Conservation (phyloP, 192 early-diverging fungal genomes). For the Coemansia sp. region DNA sequence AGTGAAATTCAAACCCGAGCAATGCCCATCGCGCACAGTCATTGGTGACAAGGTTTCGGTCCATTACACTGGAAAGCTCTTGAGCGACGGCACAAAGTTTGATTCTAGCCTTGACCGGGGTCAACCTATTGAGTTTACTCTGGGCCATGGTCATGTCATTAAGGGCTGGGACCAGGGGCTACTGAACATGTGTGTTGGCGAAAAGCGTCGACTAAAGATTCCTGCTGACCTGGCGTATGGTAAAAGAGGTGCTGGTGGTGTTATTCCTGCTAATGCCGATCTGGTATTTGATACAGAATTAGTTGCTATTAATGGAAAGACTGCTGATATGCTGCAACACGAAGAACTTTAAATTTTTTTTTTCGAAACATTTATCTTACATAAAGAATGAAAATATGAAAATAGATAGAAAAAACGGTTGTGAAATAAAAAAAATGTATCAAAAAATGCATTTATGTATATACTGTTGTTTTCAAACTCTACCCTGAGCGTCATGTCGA, state of each 20-base stretch:
- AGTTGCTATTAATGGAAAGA: slow-evolving; percentile 54
- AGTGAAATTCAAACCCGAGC: slow-evolving; percentile 25
- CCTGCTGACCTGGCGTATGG: slow-evolving; percentile 81
- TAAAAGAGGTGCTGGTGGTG: slow-evolving; percentile 64
- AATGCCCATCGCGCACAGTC: slow-evolving; percentile 19
- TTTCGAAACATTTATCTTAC: too few relatives aligned
- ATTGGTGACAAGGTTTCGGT: slow-evolving; percentile 66
- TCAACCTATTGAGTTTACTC: slow-evolving; percentile 73
- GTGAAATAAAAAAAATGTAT: neutral
- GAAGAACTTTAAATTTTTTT: slow-evolving; percentile 21
- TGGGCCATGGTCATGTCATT: slow-evolving; percentile 94
- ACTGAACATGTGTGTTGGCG: slow-evolving; percentile 84
- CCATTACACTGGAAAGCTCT: slow-evolving; percentile 60
- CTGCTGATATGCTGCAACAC: neutral
- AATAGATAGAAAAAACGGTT: neutral
- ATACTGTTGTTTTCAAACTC: neutral
- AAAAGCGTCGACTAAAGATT: slow-evolving; percentile 77
- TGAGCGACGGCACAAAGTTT: slow-evolving; percentile 75
- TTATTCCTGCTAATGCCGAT: slow-evolving; percentile 76
- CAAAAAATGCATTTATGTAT: neutral
- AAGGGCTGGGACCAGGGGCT: slow-evolving; percentile 83
- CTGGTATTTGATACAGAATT: slow-evolving; percentile 80
- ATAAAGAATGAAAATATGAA: neutral
- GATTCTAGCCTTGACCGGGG: slow-evolving; percentile 82
- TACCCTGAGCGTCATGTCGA: neutral